Base-by-base conservation (phyloP, 208 protist species). In the Acanthamoeba triangularis region DNA sequence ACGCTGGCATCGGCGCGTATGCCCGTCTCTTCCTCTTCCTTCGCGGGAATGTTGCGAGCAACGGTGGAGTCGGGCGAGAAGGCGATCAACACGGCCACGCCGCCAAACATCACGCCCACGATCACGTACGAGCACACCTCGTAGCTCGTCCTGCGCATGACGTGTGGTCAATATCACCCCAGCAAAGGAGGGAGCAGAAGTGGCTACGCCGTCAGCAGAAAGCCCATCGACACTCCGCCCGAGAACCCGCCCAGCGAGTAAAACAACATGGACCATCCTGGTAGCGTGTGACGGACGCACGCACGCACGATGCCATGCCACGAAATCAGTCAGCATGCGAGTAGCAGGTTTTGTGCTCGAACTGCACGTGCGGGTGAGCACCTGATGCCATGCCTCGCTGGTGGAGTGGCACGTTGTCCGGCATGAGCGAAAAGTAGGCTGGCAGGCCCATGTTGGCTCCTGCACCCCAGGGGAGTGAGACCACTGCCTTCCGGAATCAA, bases 321-420 rank as follows among this genome's bases (percentile, higher is more conserved):
- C 37, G 37, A 41, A 3, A 41, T 41, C 37, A 41, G 37, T 41
- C 37, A 41, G 37, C 37, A 41, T 3, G 61, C 61, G 23, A n/a
- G 61, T 67, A n/a, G 61, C 3, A n/a, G 3, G 5, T 1, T 1
- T 67, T 28, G 61, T 67, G 4, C n/a, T n/a, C n/a, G n/a, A n/a
- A n/a, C n/a, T n/a, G 28, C 23, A 4, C 2, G 16, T 56, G 52
- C 52, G 56, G 18, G 23, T n/a, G 56, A 63, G 28, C 0, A 33
- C 74, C 74, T 13, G 74, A 82, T 3, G 74, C 74, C 74, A 82
- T 82, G 14, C 74, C 74, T 49, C 74, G 74, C 74, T 82, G 74
- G 7, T 82, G 74, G 7, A 54, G 33, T 28, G 74, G 74, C n/a
- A 82, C 74, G 25, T 82, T 82, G 74, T 82, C 74, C n/a, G 74